Base-by-base conservation (phyloP, 345 rosid species). In the Psidium guajava region DNA sequence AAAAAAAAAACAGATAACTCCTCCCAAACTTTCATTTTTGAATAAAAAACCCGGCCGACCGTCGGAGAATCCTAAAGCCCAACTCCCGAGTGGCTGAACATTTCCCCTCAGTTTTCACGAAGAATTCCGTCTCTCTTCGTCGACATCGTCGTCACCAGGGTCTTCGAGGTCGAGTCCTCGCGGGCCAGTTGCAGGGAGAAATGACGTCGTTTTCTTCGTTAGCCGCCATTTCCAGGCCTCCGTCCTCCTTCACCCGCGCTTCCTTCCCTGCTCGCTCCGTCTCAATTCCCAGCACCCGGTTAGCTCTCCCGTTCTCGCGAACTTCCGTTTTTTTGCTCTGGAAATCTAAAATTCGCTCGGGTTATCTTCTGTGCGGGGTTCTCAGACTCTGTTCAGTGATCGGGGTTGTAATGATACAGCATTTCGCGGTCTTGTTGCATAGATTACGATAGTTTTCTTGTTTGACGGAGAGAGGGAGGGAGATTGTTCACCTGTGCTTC, bases 201-300 rank as follows among this genome's bases (percentile, higher is more conserved):
- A 86, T 83, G 93, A 28, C 91, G 88, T 87, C 91, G 83, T 86
- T 88, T 82, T 22, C 49, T 55, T 50, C 85, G 20, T 58, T 53
- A 14, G 53, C 91, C 24, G 75, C 91, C 83, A 82, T 90, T 74
- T 75, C 86, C 55, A 28, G 64, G 1, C 87, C 83, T 42, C 86
- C 90, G 32, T 21, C 82, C 54, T 80, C 86, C 27, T 52, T 84
- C 85, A 47, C 83, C 81, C 58, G 87, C 55, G 54, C 75, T 85
- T 82, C 88, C 27, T 87, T 90, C n/a, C 87, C 87, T 13, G 8
- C 84, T 82, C 85, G 86, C 51, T 49, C 81, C 75, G 15, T 56
- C 86, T 88, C 88, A 14, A 56, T 25, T 82, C 88, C 84, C 73
- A 54, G 20, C 53, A 84, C 85, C 73, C 89, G 88, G 92, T 84